Conservation (phyloP, 1,284 basidiomycete species). For the Lentinula novae-zelandiae region DNA sequence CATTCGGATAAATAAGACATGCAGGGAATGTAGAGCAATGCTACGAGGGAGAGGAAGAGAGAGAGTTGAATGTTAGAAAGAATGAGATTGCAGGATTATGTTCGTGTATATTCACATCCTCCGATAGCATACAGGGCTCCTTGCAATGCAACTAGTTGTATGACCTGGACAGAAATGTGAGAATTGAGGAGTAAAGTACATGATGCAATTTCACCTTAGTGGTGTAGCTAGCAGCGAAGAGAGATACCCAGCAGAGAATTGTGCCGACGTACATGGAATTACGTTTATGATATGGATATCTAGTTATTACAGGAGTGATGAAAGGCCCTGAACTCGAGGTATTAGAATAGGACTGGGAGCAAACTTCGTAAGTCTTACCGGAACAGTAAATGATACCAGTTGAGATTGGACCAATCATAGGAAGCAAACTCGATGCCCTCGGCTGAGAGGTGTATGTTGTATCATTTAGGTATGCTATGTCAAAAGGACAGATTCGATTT, state of each 20-base stretch:
- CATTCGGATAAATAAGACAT: constrained; percentile 39
- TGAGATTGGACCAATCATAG: constrained; percentile 12
- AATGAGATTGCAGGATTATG: constrained; percentile 25
- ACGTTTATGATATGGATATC: constrained; percentile 28
- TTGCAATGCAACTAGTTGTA: constrained; percentile 33
- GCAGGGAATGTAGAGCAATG: constrained; percentile 31
- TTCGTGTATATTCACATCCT: constrained; percentile 25
- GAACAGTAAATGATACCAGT: constrained; percentile 22
- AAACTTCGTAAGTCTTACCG: constrained; percentile 25
- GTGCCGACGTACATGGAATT: constrained; percentile 29
- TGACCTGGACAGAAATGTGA: constrained; percentile 25
- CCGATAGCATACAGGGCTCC: constrained; percentile 37
- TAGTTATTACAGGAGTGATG: constrained; percentile 24
- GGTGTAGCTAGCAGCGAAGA: constrained; percentile 33
- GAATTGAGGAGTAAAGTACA: neutral
- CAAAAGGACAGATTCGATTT: no score
- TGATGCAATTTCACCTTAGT: constrained; percentile 21
- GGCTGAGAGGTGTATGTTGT: constrained; percentile 2
- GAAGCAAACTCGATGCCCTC: constrained; percentile 6
- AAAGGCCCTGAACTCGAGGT: constrained; percentile 18
- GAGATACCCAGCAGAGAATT: constrained; percentile 24
- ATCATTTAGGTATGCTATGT: constrained; percentile 19
- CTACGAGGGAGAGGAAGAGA: constrained; percentile 22
- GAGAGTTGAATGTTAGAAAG: constrained; percentile 23
- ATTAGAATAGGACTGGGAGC: neutral